A percentile compares a stretch with the other conserved stretches of the same genome.
Evolutionary conservation across 1,139 yeast genomes (phyloP).

Genomic region (Schwanniomyces etchellsii): DNA sequence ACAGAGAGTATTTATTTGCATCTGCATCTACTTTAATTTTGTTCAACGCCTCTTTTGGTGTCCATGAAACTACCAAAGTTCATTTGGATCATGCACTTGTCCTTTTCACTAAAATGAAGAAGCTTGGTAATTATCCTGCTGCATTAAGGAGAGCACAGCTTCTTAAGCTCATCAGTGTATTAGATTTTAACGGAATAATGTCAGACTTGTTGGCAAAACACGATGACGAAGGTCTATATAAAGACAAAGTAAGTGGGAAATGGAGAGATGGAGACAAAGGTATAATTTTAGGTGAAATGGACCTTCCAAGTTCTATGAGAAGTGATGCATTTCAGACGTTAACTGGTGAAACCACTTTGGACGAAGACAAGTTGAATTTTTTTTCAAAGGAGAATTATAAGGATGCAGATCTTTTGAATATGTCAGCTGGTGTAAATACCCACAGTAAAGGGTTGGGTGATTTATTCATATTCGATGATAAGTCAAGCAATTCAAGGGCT

Average conservation of each 20-base stretch:
- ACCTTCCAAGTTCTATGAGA: background rate
- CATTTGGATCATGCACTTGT: constrained; percentile 70
- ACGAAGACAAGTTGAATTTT: background rate
- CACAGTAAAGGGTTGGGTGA: constrained; percentile 15
- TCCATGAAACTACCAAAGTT: constrained; percentile 67
- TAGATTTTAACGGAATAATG: constrained; percentile 69
- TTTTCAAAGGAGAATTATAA: background rate
- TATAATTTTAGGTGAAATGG: background rate
- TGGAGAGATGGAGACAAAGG: background rate
- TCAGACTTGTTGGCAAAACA: constrained; percentile 50
- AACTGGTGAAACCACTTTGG: background rate
- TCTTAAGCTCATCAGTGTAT: constrained; percentile 54
- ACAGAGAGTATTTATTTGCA: constrained; percentile 76
- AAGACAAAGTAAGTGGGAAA: constrained; percentile 4
- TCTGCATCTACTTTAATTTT: constrained; percentile 73
- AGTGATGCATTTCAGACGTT: background rate
- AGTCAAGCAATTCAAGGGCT: constrained; percentile 7
- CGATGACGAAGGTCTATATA: constrained; percentile 50
- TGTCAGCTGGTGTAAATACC: constrained; percentile 5
- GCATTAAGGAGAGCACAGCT: constrained; percentile 69
- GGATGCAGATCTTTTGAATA: background rate
- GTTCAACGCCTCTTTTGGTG: constrained; percentile 79
- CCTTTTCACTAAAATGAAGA: constrained; percentile 69
- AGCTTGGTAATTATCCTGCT: constrained; percentile 74
- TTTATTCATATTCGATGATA: constrained; percentile 2